Evolutionary conservation across 805 yeast genomes (phyloP).

Genomic region (Saccharomyces paradoxus): DNA sequence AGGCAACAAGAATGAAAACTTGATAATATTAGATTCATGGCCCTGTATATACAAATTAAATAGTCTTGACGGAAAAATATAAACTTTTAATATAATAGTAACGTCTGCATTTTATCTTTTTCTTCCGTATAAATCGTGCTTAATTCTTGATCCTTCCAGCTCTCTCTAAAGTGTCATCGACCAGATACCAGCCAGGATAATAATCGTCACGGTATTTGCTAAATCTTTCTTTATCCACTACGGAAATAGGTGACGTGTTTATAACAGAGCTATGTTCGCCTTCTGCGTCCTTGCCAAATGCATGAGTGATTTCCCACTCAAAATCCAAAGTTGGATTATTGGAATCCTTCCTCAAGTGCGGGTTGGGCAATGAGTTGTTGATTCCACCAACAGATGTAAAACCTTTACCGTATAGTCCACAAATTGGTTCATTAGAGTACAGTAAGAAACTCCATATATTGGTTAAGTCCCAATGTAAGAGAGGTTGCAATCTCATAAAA

Average conservation of each 20-base stretch:
- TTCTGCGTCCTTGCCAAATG: conserved; percentile 8
- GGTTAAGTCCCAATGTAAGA: conserved; percentile 76
- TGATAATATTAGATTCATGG: background rate
- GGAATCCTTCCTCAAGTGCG: conserved; percentile 35
- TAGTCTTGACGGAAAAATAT: background rate
- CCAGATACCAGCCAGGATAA: conserved; percentile 30
- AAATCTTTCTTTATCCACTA: conserved; percentile 8
- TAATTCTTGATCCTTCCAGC: conserved; percentile 24
- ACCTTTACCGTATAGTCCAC: conserved; percentile 71
- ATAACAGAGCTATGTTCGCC: background rate
- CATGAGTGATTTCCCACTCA: conserved; percentile 23
- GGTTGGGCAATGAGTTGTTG: conserved; percentile 63
- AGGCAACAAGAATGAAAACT: background rate
- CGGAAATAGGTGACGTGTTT: conserved; percentile 6
- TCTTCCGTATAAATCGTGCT: background rate
- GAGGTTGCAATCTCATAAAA: conserved; percentile 78
- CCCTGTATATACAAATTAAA: background rate
- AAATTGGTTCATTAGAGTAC: conserved; percentile 53
- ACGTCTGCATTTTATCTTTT: background rate
- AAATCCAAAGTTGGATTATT: conserved; percentile 7
- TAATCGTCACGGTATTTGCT: conserved; percentile 4
- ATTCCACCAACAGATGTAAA: conserved; percentile 87
- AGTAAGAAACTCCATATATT: conserved; percentile 81
- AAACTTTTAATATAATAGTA: background rate
- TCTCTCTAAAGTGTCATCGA: conserved; percentile 26